These are phyloP conservation scores for Xylariaceae sp. DNA, from an alignment of 2,329 filamentous ascomycete genomes.

Conservation along the genomic window DNA sequence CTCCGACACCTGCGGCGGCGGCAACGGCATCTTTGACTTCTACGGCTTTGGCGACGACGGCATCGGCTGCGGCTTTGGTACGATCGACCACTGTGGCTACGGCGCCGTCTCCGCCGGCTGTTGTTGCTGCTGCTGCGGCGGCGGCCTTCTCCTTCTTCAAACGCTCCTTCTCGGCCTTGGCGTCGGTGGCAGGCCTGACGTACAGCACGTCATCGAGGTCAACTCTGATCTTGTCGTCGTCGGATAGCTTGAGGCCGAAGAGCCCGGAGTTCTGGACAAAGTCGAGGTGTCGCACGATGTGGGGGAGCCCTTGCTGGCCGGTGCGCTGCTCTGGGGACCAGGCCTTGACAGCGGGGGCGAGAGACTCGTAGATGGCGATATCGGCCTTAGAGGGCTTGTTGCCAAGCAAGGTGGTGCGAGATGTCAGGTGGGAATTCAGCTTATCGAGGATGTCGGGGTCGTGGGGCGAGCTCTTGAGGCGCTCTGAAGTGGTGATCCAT, in stretches of 20 bases:
- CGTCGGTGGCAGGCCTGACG: slow-evolving; percentile 82
- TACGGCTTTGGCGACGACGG: slow-evolving; percentile 47
- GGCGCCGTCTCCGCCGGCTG: slow-evolving; percentile 33
- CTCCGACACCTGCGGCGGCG: slow-evolving; percentile 37
- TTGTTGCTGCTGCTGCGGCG: slow-evolving; percentile 52
- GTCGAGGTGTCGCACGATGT: slow-evolving; percentile 88
- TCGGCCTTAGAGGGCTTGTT: slow-evolving; percentile 87
- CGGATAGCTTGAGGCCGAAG: slow-evolving; percentile 64
- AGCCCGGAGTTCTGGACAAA: slow-evolving; percentile 89
- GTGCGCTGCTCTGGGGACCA: slow-evolving; percentile 87
- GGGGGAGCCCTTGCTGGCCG: slow-evolving; percentile 81
- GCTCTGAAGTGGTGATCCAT: slow-evolving; percentile 76
- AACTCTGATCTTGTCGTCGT: slow-evolving; percentile 72
- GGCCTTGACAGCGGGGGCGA: slow-evolving; percentile 70
- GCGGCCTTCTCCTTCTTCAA: slow-evolving; percentile 94
- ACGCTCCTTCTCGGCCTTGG: slow-evolving; percentile 93
- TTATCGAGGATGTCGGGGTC: slow-evolving; percentile 68
- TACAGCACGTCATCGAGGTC: slow-evolving; percentile 78
- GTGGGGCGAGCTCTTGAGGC: slow-evolving; percentile 59
- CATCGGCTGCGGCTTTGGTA: slow-evolving; percentile 57
- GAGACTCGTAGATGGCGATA: slow-evolving; percentile 73
- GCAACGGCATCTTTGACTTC: slow-evolving; percentile 53
- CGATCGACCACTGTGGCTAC: slow-evolving; percentile 52
- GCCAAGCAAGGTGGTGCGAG: slow-evolving; percentile 84
- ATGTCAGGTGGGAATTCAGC: slow-evolving; percentile 82